Evolutionary conservation across 345 rosid genomes (phyloP).

Genomic region (Raphanus raphanistrum): DNA sequence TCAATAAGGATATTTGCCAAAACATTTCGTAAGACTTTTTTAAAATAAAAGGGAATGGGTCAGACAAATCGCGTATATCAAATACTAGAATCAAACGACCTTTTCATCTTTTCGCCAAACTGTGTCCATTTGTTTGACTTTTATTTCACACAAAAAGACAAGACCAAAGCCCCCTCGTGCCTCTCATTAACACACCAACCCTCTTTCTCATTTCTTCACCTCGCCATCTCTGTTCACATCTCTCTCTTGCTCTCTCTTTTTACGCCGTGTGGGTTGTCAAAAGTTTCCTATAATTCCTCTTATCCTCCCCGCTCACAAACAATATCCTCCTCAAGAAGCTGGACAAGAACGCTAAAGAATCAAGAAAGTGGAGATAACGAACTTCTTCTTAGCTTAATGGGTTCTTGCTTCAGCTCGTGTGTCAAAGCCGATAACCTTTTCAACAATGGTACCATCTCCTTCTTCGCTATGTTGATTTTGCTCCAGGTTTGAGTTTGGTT

Average conservation of each 20-base stretch:
- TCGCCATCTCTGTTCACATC: slow-evolving; percentile 34
- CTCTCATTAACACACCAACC: slow-evolving; percentile 16
- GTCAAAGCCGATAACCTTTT: slow-evolving; percentile 25
- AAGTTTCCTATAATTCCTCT: slow-evolving; percentile 6
- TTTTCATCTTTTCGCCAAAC: slow-evolving; percentile 27
- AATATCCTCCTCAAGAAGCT: slow-evolving; percentile 17
- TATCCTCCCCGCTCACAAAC: neutral
- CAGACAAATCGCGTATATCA: neutral
- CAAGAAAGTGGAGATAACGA: neutral
- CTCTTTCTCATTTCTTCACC: neutral
- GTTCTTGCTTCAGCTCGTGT: slow-evolving; percentile 39
- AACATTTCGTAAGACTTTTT: slow-evolving; percentile 12
- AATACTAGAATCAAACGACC: slow-evolving; percentile 28
- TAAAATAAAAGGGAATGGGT: neutral
- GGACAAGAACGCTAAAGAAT: slow-evolving; percentile 15
- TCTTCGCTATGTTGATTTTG: neutral
- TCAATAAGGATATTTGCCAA: slow-evolving; percentile 11
- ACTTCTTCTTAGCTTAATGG: slow-evolving; percentile 22
- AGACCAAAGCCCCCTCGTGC: slow-evolving; percentile 28
- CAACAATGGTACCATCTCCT: slow-evolving; percentile 31
- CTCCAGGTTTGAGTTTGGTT: neutral
- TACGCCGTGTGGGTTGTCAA: neutral
- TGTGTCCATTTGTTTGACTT: slow-evolving; percentile 33
- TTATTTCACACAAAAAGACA: slow-evolving; percentile 15
- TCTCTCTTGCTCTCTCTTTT: slow-evolving; percentile 16